These are phyloP conservation scores for Chalciporus piperatus DNA, from an alignment of 768 basidiomycete genomes.

Conservation along the genomic window DNA sequence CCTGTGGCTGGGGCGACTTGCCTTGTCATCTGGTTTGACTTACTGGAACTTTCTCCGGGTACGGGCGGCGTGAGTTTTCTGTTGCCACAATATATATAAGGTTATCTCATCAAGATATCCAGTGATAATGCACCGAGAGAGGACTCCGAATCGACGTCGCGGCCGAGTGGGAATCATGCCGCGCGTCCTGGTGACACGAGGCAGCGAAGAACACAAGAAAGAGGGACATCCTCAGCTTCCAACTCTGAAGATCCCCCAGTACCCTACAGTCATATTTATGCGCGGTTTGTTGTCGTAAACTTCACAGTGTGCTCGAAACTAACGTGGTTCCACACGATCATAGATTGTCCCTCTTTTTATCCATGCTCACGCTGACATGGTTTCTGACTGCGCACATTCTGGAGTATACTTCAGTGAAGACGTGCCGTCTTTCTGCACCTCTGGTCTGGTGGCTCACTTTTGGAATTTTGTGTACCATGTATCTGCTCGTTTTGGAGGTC, in stretches of 20 bases:
- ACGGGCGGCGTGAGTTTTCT: slow-evolving; percentile 33
- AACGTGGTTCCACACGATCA: slow-evolving; percentile 8
- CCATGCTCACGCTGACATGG: slow-evolving; percentile 75
- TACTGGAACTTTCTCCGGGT: slow-evolving; percentile 52
- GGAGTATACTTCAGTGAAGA: slow-evolving; percentile 70
- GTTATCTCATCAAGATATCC: slow-evolving; percentile 14
- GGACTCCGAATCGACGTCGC: slow-evolving; percentile 27
- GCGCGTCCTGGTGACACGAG: slow-evolving; percentile 12
- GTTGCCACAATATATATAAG: background rate
- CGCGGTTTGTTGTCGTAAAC: slow-evolving; percentile 20
- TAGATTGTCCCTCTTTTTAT: slow-evolving; percentile 63
- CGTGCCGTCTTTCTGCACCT: slow-evolving; percentile 71
- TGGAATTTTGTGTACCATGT: slow-evolving; percentile 75
- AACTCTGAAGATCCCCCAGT: slow-evolving; percentile 26
- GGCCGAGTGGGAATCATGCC: slow-evolving; percentile 22
- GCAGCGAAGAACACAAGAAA: slow-evolving; percentile 18
- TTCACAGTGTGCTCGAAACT: slow-evolving; percentile 4
- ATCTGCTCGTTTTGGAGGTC: slow-evolving; percentile 71
- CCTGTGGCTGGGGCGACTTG: slow-evolving; percentile 58
- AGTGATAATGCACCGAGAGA: slow-evolving; percentile 24
- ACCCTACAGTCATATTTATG: slow-evolving; percentile 27
- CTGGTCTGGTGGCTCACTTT: slow-evolving; percentile 88
- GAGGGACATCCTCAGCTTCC: slow-evolving; percentile 17
- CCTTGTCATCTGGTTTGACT: slow-evolving; percentile 46
- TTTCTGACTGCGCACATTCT: slow-evolving; percentile 80